Evolutionary conservation across 1,284 basidiomycete genomes (phyloP).

Genomic region (Malassezia yamatoensis): DNA sequence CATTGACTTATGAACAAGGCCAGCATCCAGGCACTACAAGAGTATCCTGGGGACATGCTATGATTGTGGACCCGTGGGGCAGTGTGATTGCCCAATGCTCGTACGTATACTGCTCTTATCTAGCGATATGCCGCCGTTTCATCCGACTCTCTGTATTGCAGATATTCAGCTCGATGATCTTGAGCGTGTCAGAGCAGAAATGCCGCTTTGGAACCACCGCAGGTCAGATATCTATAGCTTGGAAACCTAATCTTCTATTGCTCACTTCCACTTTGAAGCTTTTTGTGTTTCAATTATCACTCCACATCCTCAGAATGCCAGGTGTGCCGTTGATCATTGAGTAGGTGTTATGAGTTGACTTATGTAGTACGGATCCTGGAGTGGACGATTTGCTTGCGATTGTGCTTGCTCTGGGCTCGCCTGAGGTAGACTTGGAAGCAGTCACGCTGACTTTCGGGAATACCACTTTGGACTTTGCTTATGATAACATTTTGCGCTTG

Average conservation of each 20-base stretch:
- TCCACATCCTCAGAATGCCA: neutral
- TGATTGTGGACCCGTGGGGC: conserved; percentile 46
- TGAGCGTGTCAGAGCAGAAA: conserved; percentile 28
- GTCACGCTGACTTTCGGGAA: conserved; percentile 59
- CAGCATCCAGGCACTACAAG: conserved; percentile 33
- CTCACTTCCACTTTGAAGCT: too few species aligned
- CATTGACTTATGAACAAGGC: conserved; percentile 1
- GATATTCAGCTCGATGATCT: conserved; percentile 36
- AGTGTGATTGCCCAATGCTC: conserved; percentile 38
- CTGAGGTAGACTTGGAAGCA: conserved; percentile 50
- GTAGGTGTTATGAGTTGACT: conserved; percentile 7
- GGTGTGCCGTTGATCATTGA: conserved; percentile 14
- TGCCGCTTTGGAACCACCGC: conserved; percentile 43
- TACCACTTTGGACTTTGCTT: conserved; percentile 48
- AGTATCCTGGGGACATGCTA: conserved; percentile 44
- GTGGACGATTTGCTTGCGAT: conserved; percentile 79
- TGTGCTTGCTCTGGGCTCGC: conserved; percentile 43
- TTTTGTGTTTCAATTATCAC: too few species aligned
- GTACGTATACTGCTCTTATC: conserved; percentile 10
- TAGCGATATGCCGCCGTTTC: conserved; percentile 39
- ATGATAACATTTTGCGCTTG: conserved; percentile 53
- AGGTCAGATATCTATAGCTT: conserved; percentile 36
- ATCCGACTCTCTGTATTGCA: conserved; percentile 37
- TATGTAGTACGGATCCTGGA: conserved; percentile 52
- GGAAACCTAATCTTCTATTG: neutral